Base-by-base conservation (phyloP, 768 basidiomycete species). In the Lactifluus volemus region DNA sequence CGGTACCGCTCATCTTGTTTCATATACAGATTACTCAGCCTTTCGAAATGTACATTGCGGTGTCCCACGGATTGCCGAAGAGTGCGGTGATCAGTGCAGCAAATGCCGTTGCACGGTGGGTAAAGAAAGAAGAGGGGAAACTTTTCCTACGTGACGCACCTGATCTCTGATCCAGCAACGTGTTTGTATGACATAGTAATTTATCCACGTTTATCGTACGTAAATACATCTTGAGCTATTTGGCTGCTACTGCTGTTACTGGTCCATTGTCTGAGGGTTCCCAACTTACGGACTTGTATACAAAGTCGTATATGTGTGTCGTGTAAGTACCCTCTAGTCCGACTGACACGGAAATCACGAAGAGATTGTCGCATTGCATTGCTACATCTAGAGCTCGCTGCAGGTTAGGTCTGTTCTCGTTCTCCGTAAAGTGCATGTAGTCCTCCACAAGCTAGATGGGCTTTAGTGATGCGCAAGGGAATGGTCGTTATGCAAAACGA, bases 91-190 rank as follows among this genome's bases (percentile, higher is more conserved):
- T 98, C 14, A 83, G 85, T 12, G 89, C 93, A 5, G 97, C 96
- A 8, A 96, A 98, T 70, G 80, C 86, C 1, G 88, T 98, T 29
- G 85, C 86, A 21, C 78, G 86, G 15, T 99, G 96, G 96, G 85
- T 97, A 5, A 87, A 89, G 78, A 88, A 84, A 66, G 91, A 97
- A 68, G 96, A 97, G 71, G 74, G 74, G 5, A 79, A 76, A 67
- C 68, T 99, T 61, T 98, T 98, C 71, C 73, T 99, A 65, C 79
- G 81, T 58, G 88, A 95, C 71, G 93, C 95, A 29, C 94, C 95
- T 3, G 88, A 93, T 38, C 96, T 98, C 71, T 93, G 39, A 53
- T 49, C 21, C 41, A 38, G 32, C 42, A 19, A 32, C 34, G 32
- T 44, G 44, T 39, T n/a, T 56, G 49, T 49, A 56, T 51, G 47